Evolutionary conservation across 2,329 filamentous ascomycete species (phyloP).

Genomic region (Beauveria asiatica): DNA sequence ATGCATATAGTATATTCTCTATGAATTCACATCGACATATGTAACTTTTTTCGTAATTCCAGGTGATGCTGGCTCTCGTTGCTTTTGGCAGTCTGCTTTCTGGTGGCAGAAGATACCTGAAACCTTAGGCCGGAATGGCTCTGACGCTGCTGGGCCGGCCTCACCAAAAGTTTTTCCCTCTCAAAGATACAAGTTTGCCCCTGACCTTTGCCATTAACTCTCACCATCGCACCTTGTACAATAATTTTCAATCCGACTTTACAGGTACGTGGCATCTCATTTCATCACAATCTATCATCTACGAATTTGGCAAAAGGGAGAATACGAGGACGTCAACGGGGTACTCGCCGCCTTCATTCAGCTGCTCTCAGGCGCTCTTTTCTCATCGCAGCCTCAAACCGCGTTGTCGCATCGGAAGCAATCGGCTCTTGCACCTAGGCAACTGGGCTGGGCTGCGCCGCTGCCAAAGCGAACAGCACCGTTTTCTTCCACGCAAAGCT

Average conservation of each 20-base stretch:
- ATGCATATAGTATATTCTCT: background rate
- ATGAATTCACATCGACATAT: too few relatives aligned
- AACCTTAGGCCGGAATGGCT: conserved; percentile 25
- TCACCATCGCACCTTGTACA: conserved; percentile 7
- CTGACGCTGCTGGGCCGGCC: background rate
- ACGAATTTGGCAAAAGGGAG: background rate
- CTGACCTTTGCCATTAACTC: background rate
- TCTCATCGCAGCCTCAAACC: background rate
- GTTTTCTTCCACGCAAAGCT: conserved; percentile 1
- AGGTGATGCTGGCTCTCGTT: background rate
- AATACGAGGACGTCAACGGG: background rate
- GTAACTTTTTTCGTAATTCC: background rate
- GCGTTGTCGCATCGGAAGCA: background rate
- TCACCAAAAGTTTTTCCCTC: conserved; percentile 23
- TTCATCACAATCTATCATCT: background rate
- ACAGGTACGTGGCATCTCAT: background rate
- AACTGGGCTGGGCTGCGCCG: background rate
- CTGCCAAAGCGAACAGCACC: background rate
- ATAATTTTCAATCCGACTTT: background rate
- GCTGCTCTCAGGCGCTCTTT: background rate
- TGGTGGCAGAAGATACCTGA: conserved; percentile 20
- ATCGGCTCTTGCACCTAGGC: background rate
- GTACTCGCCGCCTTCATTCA: background rate
- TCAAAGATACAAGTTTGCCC: conserved; percentile 14
- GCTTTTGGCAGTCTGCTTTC: background rate